Percentiles rank a stretch among this genome's conserved stretches.
Conservation (phyloP, 192 early-diverging fungal species). For the Coemansia sp. region DNA sequence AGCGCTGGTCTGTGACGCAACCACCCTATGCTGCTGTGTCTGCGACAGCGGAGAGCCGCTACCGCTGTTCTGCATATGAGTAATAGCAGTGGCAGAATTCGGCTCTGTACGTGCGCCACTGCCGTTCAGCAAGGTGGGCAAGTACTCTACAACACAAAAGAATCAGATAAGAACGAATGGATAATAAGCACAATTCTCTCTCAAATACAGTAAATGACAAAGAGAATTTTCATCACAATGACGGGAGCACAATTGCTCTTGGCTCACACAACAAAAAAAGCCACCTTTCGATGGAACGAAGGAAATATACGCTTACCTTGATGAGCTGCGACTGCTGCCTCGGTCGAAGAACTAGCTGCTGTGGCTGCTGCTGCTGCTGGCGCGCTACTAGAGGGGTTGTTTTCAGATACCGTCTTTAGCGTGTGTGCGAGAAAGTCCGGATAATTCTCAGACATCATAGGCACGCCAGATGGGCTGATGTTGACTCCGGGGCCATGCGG, state of each 20-base stretch:
- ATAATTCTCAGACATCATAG: conserved; percentile 32
- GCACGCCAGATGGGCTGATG: conserved; percentile 28
- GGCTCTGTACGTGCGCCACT: not conserved
- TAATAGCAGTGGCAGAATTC: not conserved
- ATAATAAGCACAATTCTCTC: not conserved
- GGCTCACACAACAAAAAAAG: not conserved
- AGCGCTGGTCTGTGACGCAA: not conserved
- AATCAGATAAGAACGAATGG: not conserved
- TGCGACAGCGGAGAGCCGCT: not conserved
- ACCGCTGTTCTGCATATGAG: not conserved
- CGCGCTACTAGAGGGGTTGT: not conserved
- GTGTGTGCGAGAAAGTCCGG: conserved; percentile 29
- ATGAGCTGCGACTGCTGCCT: not conserved
- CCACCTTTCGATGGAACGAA: not conserved
- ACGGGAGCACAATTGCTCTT: not conserved
- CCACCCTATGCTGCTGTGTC: not conserved
- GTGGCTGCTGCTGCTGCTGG: not conserved
- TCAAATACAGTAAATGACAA: not conserved
- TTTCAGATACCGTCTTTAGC: conserved; percentile 20
- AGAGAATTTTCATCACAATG: not conserved
- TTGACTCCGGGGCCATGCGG: conserved; percentile 41
- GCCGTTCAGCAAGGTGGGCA: not conserved
- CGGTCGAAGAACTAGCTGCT: not conserved
- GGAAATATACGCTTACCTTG: not conserved
- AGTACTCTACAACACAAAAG: not conserved